phyloP scores from a whole-genome alignment of 106 monocot species.

The Gastrodia elata region DNA sequence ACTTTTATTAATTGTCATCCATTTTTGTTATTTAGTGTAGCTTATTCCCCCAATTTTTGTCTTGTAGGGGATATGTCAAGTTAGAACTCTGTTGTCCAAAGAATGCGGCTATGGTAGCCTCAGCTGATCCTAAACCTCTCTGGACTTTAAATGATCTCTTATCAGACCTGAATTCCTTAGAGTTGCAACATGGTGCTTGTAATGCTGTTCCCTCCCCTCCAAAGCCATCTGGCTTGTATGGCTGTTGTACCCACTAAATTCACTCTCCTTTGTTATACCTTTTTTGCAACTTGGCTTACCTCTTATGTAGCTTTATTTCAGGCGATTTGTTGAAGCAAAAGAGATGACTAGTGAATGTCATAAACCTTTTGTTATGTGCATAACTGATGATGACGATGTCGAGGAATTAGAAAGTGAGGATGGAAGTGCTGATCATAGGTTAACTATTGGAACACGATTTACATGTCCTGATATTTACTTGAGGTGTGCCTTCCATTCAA shows the following conservation, averaged over 20 bases:
- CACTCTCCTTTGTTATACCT: neutral
- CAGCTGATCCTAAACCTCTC: constrained; percentile 20
- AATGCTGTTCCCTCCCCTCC: constrained; percentile 12
- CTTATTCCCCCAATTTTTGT: neutral
- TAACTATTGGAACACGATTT: constrained; percentile 30
- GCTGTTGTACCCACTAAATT: neutral
- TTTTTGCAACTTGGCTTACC: neutral
- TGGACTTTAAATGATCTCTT: constrained; percentile 36
- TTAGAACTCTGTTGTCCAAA: constrained; percentile 28
- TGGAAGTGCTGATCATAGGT: neutral
- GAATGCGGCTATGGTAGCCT: constrained; percentile 15
- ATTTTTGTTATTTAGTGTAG: neutral
- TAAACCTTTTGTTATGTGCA: constrained; percentile 32
- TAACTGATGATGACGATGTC: constrained; percentile 23
- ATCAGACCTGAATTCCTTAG: constrained; percentile 28
- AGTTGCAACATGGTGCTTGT: constrained; percentile 13
- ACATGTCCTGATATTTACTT: constrained; percentile 28
- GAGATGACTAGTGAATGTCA: neutral
- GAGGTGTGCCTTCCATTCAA: constrained; percentile 11
- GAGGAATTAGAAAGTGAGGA: neutral
- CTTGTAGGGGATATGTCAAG: constrained; percentile 24
- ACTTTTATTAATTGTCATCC: neutral
- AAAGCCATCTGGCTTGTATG: constrained; percentile 11
- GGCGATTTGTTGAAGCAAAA: constrained; percentile 3
- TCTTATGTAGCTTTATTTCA: neutral